Base-by-base conservation (phyloP, 2,329 filamentous ascomycete species). In the Teratosphaeria zuluensis region DNA sequence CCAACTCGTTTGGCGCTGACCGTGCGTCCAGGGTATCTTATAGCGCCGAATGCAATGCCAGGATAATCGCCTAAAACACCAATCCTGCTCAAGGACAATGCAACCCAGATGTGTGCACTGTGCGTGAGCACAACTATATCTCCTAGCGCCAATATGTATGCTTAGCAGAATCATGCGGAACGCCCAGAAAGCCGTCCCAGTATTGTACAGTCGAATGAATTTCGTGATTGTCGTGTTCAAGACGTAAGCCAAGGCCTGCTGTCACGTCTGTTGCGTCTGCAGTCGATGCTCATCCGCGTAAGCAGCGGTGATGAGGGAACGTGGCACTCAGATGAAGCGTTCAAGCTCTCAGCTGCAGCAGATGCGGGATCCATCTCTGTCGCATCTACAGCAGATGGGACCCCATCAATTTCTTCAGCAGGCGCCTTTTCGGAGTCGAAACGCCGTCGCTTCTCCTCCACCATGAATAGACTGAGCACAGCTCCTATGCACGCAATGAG, bases 401-500 rank as follows among this genome's bases (percentile, higher is more conserved):
- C 30, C 4, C 53, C 53, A 31, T 59, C 62, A 55, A 62, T 64
- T 28, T 64, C 62, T 7, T 61, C 61, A n/a, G 21, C 51, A n/a
- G 33, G 33, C 11, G 60, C 56, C 57, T 71, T 70, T 58, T 71
- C 68, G 16, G 61, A 61, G 12, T 63, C 64, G 57, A 68, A 67
- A 9, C 59, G 62, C 42, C 63, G 57, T 16, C 68, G 66, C 58
- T 65, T 68, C 63, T 71, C 68, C 59, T 72, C 70, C 33, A 68
- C 63, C 74, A 96, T 88, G 70, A 84, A 84, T 60, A 90, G 79
- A 72, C 88, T 89, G 67, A 94, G 78, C 55, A 88, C 75, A 1
- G 87, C 89, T 53, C 92, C 94, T 14, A 84, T 73, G 11, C 90
- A 75, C 35, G 90, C 89, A 33, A 96, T 84, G 3, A 88, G 68